These are phyloP conservation scores for Paraglomus brasilianum DNA, from an alignment of 192 early-diverging fungal genomes.

Conservation along the genomic window DNA sequence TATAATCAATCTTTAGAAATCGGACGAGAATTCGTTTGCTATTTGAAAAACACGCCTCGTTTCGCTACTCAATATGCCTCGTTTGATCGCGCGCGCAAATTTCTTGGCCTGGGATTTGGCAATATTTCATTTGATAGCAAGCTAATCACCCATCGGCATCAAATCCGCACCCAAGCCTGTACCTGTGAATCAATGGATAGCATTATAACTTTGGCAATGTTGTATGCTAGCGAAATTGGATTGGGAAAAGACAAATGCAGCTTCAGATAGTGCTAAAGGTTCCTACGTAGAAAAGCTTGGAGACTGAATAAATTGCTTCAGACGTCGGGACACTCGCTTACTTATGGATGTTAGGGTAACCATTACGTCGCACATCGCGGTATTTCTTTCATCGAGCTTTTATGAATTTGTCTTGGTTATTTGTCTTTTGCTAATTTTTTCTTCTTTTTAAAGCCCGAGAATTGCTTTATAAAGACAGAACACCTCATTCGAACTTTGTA, in stretches of 20 bases:
- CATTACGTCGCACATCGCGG: no score
- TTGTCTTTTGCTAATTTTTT: no score
- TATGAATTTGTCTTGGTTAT: no score
- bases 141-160: constrained; percentile 60
- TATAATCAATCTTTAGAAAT: constrained; percentile 57
- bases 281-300: constrained; percentile 76
- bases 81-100: constrained; percentile 43
- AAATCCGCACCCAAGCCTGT: constrained; percentile 72
- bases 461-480: no score
- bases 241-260: constrained; percentile 60
- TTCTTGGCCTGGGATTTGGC: constrained; percentile 61
- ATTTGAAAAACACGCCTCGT: constrained; percentile 70
- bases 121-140: constrained; percentile 72
- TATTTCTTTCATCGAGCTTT: no score
- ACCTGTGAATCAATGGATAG: constrained; percentile 75
- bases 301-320: constrained; percentile 88
- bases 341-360: constrained; percentile 60
- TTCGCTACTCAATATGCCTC: constrained; percentile 54
- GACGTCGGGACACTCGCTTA: constrained; percentile 86
- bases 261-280: constrained; percentile 37
- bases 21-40: constrained; percentile 76
- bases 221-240: constrained; percentile 56
- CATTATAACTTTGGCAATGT: constrained; percentile 72
- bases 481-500: no score
- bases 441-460: no score